phyloP scores from a whole-genome alignment of 192 early-diverging fungal genomes.

The Mortierella antarctica region DNA sequence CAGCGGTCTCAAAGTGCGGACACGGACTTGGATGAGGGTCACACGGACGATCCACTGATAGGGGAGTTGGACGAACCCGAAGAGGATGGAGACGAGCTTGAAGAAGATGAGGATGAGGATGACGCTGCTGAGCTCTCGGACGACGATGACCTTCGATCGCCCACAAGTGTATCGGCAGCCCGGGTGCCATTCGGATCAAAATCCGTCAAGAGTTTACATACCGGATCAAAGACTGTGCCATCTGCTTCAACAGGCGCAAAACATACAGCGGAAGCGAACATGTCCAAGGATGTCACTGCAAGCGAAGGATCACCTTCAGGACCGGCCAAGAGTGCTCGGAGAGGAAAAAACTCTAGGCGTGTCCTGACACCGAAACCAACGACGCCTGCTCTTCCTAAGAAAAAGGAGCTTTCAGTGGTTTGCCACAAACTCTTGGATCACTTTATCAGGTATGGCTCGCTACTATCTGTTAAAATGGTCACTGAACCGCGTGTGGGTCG shows the following conservation, averaged over 20 bases:
- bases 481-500: background rate
- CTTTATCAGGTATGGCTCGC: slow-evolving; percentile 67
- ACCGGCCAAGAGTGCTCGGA: slow-evolving; percentile 9
- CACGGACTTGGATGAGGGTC: slow-evolving; percentile 9
- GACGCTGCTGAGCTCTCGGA: slow-evolving; percentile 40
- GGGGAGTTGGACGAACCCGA: slow-evolving; percentile 53
- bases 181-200: slow-evolving; percentile 23
- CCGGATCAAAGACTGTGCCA: slow-evolving; percentile 37
- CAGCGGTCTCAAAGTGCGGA: slow-evolving; percentile 8
- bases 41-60: slow-evolving; percentile 22
- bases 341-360: slow-evolving; percentile 43
- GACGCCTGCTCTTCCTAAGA: slow-evolving; percentile 53
- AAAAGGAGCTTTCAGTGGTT: slow-evolving; percentile 70
- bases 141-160: slow-evolving; percentile 24
- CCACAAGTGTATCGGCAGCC: slow-evolving; percentile 1
- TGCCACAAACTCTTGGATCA: slow-evolving; percentile 70
- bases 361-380: slow-evolving; percentile 43
- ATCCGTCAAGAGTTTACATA: slow-evolving; percentile 13
- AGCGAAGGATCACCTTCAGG: slow-evolving; percentile 27
- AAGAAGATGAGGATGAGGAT: slow-evolving; percentile 37
- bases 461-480: background rate
- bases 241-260: background rate
- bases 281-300: background rate
- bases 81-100: slow-evolving; percentile 45
- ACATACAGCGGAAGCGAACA: slow-evolving; percentile 4